Conservation (phyloP, 73 alveolate genomes). For the Halteria grandinella region DNA sequence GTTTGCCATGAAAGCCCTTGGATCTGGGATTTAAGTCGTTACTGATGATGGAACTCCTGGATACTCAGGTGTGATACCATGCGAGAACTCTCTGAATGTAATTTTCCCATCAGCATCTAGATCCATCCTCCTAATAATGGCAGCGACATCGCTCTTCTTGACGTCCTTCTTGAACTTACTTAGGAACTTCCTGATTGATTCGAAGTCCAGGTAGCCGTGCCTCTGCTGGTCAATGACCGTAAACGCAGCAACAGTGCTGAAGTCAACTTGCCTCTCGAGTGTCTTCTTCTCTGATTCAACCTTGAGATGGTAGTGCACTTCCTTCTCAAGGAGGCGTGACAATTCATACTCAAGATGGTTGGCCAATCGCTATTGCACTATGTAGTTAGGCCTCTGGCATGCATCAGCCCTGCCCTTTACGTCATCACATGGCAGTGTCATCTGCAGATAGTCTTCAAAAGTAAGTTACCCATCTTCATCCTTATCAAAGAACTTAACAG, state of each 20-base stretch:
- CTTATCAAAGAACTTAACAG: slow-evolving; percentile 15
- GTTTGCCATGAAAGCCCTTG: no score
- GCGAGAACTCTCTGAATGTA: slow-evolving; percentile 45
- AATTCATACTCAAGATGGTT: slow-evolving; percentile 35
- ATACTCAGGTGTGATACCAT: slow-evolving; percentile 54
- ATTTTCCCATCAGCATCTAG: slow-evolving; percentile 50
- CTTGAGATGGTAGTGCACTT: slow-evolving; percentile 43
- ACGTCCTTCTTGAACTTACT: slow-evolving; percentile 22
- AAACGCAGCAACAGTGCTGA: slow-evolving; percentile 43
- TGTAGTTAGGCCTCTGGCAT: slow-evolving; percentile 21
- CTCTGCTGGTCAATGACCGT: slow-evolving; percentile 10
- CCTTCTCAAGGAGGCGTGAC: slow-evolving; percentile 42
- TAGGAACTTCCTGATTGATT: slow-evolving; percentile 1
- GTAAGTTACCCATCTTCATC: slow-evolving; percentile 37
- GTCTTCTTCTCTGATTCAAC: slow-evolving; percentile 46
- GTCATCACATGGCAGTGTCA: slow-evolving; percentile 33
- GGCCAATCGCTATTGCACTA: slow-evolving; percentile 3
- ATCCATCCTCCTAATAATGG: slow-evolving; percentile 49
- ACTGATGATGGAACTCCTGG: no score
- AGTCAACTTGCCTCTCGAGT: slow-evolving; percentile 29
- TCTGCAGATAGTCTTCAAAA: slow-evolving; percentile 39
- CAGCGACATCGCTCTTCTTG: slow-evolving; percentile 37
- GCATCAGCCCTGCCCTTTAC: slow-evolving; percentile 21
- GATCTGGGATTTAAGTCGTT: no score
- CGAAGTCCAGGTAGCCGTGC: slow-evolving; percentile 47